Percentiles rank a stretch among this genome's conserved stretches.
These are phyloP conservation scores for sorghum (Sorghum bicolor) DNA, from an alignment of 176 grass and related monocot species.

Conservation along the genomic window Sorghum_bicolor_NCBIv3 NC_012873.2:67155001-67155500, in stretches of 20 bases:
- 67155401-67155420: conserved; percentile 35
- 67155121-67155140: conserved; percentile 67
- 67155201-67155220: conserved; percentile 52
- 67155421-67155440: conserved; percentile 99
- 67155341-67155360: not conserved
- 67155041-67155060: conserved; percentile 58
- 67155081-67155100: conserved; percentile 82
- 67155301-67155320: conserved; percentile 82
- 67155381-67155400: not conserved
- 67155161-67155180: conserved; percentile 86
- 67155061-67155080: conserved; percentile 70
- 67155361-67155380: not conserved
- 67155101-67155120: conserved; percentile 63
- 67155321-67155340: conserved; percentile 83
- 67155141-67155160: conserved; percentile 96
- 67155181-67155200: conserved; percentile 58
- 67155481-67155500: conserved; percentile 54
- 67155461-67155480: conserved; percentile 72
- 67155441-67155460: conserved; percentile 92
- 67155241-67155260: conserved; percentile 70
- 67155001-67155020: not conserved
- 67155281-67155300: conserved; percentile 78
- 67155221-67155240: conserved; percentile 63
- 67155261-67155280: conserved; percentile 92
- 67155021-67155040: not conserved